Base-by-base conservation (phyloP, 345 rosid genomes). In the Citrus mangshanensis region DNA sequence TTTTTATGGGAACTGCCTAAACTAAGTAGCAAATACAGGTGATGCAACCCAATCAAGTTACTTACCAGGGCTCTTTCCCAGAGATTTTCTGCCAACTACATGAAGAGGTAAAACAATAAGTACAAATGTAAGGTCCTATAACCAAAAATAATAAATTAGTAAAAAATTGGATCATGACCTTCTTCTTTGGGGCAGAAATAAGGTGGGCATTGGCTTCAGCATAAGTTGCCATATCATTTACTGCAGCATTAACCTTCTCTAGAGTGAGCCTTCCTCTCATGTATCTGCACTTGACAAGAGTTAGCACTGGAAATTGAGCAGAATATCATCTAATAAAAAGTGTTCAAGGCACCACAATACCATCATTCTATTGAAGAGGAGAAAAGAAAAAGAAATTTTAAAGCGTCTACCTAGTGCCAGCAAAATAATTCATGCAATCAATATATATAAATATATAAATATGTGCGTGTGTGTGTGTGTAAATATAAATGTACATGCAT, bases 221-320 rank as follows among this genome's bases (percentile, higher is more conserved):
- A 80, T 89, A 92, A 64, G 95, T 81, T 72, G 90, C 93, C 95
- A 93, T 92, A 84, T 92, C 98, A 89, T 77, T 90, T 49, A 95
- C 85, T 37, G 97, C 94, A n/a, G 97, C 96, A 83, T 95, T 95
- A 82, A 93, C 91, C 88, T 91, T 95, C 80, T 95, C 98, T 27
- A 90, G 77, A 1, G 96, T 93, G 49, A 95, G 98, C 81, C 99
- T 90, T 80, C 98, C 99, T 89, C 89, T 93, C 99, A 95, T 95
- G 82, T 95, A 95, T 70, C 97, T 93, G 84, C 73, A 76, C 37
- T 51, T 70, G 37, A 9, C 62, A 30, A 71, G 21, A 81, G 46
- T 64, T 84, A 28, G 7, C 18, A 67, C 73, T 46, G 6, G 60
- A 14, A 62, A 59, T 80, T 14, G 10, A 76, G 70, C 66, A 55